These are phyloP conservation scores for Eurotiales sp. DNA, from an alignment of 2,329 filamentous ascomycete species.

Conservation along the genomic window DNA sequence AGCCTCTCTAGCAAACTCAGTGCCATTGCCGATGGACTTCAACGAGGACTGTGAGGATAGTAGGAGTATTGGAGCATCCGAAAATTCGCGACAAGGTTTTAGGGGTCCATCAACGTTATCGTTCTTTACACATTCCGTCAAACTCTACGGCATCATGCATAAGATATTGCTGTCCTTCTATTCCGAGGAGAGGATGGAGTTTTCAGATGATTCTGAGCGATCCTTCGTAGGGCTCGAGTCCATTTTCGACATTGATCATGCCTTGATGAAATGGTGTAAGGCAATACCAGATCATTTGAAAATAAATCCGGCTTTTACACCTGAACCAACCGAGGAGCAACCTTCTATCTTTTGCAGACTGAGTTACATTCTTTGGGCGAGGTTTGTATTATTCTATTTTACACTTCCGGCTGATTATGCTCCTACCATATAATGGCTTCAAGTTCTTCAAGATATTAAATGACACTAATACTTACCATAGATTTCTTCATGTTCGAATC, in stretches of 20 bases:
- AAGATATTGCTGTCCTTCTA: slow-evolving; percentile 31
- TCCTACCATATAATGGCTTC: not conserved
- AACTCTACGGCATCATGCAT: slow-evolving; percentile 35
- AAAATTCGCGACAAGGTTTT: slow-evolving; percentile 20
- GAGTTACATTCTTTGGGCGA: slow-evolving; percentile 29
- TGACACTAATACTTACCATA: not conserved
- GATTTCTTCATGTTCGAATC: not conserved
- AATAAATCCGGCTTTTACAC: slow-evolving; percentile 7
- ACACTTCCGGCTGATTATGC: not conserved
- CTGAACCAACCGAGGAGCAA: not conserved
- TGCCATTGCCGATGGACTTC: slow-evolving; percentile 27
- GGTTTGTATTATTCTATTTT: slow-evolving; percentile 19
- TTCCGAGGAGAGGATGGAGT: slow-evolving; percentile 23
- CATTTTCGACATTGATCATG: slow-evolving; percentile 33
- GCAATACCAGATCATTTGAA: slow-evolving; percentile 27
- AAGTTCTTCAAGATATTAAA: not conserved
- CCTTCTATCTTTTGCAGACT: slow-evolving; percentile 28
- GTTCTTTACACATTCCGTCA: slow-evolving; percentile 30
- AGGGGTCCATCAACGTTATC: slow-evolving; percentile 26
- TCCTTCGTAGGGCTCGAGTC: slow-evolving; percentile 23
- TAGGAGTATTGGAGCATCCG: slow-evolving; percentile 9
- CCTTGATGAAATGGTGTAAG: slow-evolving; percentile 28
- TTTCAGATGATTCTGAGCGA: slow-evolving; percentile 24
- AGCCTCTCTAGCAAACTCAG: slow-evolving; percentile 22
- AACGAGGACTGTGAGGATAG: slow-evolving; percentile 30